Evolutionary conservation across 2,329 filamentous ascomycete genomes (phyloP).

Genomic region (Fusarium devonianum): DNA sequence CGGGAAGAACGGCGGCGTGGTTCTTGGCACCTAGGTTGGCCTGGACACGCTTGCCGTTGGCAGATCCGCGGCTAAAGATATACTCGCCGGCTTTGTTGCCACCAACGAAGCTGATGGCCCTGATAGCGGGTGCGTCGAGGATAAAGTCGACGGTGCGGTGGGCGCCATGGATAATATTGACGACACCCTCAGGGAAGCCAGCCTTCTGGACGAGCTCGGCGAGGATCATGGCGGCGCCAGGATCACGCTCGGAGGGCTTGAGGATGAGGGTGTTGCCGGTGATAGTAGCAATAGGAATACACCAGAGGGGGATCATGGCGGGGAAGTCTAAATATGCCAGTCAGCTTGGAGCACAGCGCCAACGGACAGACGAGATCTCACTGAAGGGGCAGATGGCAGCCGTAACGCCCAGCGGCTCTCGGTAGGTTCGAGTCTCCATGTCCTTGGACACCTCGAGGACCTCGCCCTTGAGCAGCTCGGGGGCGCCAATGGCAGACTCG

Average conservation of each 20-base stretch:
- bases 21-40: constrained; percentile 90
- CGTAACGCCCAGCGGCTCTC: constrained; percentile 81
- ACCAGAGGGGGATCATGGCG: constrained; percentile 94
- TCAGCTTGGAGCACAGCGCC: constrained; percentile 14
- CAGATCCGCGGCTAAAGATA: constrained; percentile 79
- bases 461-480: constrained; percentile 83
- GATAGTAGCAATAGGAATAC: constrained; percentile 82
- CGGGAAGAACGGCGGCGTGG: constrained; percentile 82
- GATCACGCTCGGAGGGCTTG: constrained; percentile 87
- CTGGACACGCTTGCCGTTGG: constrained; percentile 87
- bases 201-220: constrained; percentile 81
- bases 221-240: constrained; percentile 84
- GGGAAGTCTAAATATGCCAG: constrained; percentile 75
- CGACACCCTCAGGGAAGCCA: constrained; percentile 80
- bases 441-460: constrained; percentile 86
- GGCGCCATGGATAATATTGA: constrained; percentile 84
- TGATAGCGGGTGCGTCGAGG: constrained; percentile 83
- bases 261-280: constrained; percentile 85
- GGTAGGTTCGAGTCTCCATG: constrained; percentile 86
- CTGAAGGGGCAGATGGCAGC: constrained; percentile 89
- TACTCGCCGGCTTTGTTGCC: constrained; percentile 90
- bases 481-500: constrained; percentile 81
- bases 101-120: constrained; percentile 86
- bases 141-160: constrained; percentile 86
- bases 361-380: constrained; percentile 50